Evolutionary conservation across 257 asterid genomes (phyloP).

Genomic region (Schizonepeta tenuifolia): DNA sequence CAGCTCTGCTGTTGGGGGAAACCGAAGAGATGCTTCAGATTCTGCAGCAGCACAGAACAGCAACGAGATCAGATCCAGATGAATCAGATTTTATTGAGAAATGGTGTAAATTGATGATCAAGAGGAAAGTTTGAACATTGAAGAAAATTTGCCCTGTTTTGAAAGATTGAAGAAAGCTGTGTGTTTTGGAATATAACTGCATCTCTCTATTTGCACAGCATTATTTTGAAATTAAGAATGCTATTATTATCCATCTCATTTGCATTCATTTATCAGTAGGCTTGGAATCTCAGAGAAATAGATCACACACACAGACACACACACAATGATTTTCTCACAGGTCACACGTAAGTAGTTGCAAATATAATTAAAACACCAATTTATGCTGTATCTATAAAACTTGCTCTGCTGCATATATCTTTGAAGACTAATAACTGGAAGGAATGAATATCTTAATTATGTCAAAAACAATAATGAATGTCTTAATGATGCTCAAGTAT

Average conservation of each 20-base stretch:
- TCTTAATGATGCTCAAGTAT: too few species aligned
- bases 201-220: neutral
- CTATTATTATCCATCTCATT: neutral
- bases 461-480: too few species aligned
- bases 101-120: constrained; percentile 43
- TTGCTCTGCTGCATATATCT: too few species aligned
- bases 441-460: too few species aligned
- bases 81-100: constrained; percentile 36
- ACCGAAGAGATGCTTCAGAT: constrained; percentile 46
- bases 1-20: constrained; percentile 51
- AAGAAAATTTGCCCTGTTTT: neutral
- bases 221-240: neutral
- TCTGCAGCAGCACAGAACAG: constrained; percentile 40
- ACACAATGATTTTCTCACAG: neutral
- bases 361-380: too few species aligned
- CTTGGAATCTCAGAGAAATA: constrained; percentile 14
- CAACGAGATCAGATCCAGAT: constrained; percentile 31
- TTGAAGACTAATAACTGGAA: too few species aligned
- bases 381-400: too few species aligned
- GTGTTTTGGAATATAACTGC: constrained; percentile 5
- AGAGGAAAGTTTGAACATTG: constrained; percentile 19
- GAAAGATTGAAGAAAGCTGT: neutral
- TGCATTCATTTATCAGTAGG: neutral
- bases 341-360: too few species aligned
- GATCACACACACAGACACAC: neutral